Percentiles rank a stretch among this genome's conserved stretches.
Conservation (phyloP, 208 protist genomes). For the Trypanosoma grayi region DNA sequence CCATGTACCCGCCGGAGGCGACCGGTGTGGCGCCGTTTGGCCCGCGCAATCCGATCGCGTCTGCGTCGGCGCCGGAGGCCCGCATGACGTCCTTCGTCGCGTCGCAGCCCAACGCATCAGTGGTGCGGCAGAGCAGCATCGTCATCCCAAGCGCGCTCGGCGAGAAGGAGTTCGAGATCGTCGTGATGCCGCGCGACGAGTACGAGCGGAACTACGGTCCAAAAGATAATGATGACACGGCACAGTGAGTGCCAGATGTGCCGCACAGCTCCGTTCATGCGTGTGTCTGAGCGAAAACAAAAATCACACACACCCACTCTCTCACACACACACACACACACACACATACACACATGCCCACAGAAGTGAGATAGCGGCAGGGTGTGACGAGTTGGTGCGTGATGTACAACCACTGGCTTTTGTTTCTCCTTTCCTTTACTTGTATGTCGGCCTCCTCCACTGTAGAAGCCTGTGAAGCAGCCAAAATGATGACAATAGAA, state of each 20-base stretch:
- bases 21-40: conserved; percentile 7
- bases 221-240: too few relatives aligned
- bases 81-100: conserved; percentile 21
- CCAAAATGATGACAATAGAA: too few relatives aligned
- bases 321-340: too few relatives aligned
- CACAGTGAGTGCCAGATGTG: too few relatives aligned
- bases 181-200: conserved; percentile 17
- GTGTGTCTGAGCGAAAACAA: not conserved
- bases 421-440: not conserved
- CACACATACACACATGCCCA: too few relatives aligned
- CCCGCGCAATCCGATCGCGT: not conserved
- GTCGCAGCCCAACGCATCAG: not conserved
- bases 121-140: conserved; percentile 7
- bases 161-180: conserved; percentile 20
- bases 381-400: too few relatives aligned
- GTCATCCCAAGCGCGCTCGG: conserved; percentile 12
- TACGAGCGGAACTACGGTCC: conserved; percentile 6
- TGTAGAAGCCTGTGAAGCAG: too few relatives aligned
- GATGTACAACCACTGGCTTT: not conserved
- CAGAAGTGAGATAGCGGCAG: too few relatives aligned
- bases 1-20: conserved; percentile 8
- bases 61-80: conserved; percentile 3
- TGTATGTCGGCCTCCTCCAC: too few relatives aligned
- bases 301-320: too few relatives aligned
- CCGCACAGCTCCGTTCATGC: too few relatives aligned